A percentile compares a stretch with the other conserved stretches of the same genome.
These are phyloP conservation scores for Aureobasidium sp. DNA, from an alignment of 2,329 filamentous ascomycete species.

Conservation along the genomic window DNA sequence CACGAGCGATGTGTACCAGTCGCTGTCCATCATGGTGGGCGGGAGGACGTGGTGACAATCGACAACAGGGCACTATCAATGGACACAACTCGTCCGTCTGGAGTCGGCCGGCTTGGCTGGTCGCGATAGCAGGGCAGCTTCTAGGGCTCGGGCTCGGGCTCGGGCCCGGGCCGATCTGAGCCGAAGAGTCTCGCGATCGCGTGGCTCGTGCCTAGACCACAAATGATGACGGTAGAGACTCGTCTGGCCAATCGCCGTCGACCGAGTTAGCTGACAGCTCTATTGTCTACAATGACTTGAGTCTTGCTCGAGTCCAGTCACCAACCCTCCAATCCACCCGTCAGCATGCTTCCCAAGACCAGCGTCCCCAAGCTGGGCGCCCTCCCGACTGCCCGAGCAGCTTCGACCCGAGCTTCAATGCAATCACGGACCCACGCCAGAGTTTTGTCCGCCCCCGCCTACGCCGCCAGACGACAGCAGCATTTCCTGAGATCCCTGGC, in stretches of 20 bases:
- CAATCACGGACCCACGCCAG: conserved; percentile 15
- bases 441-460: conserved; percentile 23
- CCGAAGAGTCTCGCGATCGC: not conserved
- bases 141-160: not conserved
- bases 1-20: conserved; percentile 70
- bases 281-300: not conserved
- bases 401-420: conserved; percentile 19
- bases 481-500: conserved; percentile 40
- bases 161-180: conserved; percentile 7
- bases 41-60: not conserved
- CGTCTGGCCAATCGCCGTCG: not conserved
- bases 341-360: conserved; percentile 13
- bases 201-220: not conserved
- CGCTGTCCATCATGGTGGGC: conserved; percentile 52
- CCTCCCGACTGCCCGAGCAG: conserved; percentile 14
- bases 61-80: not conserved
- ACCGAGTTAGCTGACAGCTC: not conserved
- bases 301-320: not conserved
- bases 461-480: conserved; percentile 39
- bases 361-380: not conserved
- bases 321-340: not conserved
- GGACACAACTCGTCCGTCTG: not conserved
- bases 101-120: not conserved
- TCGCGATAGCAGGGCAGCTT: not conserved
- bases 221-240: not conserved